Conservation (phyloP, 305 asterid species). For the Fraxinus angustifolia region DNA sequence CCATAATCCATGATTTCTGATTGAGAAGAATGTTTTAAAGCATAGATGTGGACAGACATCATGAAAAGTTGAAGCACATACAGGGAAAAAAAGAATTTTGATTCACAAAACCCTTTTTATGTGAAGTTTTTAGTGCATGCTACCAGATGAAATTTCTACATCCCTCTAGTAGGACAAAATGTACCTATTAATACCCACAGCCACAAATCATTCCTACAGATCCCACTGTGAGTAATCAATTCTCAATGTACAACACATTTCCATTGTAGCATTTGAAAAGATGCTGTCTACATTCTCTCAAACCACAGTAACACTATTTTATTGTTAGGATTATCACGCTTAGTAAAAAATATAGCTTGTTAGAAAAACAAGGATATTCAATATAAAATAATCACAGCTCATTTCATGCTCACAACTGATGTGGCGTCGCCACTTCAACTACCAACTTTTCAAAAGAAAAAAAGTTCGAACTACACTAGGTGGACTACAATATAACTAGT, state of each 20-base stretch:
- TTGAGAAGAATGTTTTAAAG: slow-evolving; percentile 23
- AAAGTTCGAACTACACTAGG: too few species aligned
- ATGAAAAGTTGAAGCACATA: not conserved
- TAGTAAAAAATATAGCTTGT: too few species aligned
- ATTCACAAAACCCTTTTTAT: slow-evolving; percentile 20
- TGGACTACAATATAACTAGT: too few species aligned
- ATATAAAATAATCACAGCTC: too few species aligned
- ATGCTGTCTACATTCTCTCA: too few species aligned
- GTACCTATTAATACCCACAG: not conserved
- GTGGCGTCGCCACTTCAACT: too few species aligned
- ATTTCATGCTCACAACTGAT: too few species aligned
- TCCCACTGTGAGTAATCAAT: not conserved
- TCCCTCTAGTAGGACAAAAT: slow-evolving; percentile 11
- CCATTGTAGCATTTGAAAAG: not conserved
- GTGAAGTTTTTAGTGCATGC: slow-evolving; percentile 1
- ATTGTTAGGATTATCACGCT: too few species aligned
- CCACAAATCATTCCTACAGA: not conserved
- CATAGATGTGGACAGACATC: slow-evolving; percentile 10
- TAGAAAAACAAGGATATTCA: too few species aligned
- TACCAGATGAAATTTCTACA: slow-evolving; percentile 21
- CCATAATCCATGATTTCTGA: not conserved
- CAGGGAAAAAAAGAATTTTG: slow-evolving; percentile 15
- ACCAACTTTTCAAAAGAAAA: too few species aligned
- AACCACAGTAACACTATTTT: not conserved
- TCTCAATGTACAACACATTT: not conserved